Percentiles rank a stretch among this genome's conserved stretches.
phyloP scores from a whole-genome alignment of 345 rosid species.

The Camelina neglecta region DNA sequence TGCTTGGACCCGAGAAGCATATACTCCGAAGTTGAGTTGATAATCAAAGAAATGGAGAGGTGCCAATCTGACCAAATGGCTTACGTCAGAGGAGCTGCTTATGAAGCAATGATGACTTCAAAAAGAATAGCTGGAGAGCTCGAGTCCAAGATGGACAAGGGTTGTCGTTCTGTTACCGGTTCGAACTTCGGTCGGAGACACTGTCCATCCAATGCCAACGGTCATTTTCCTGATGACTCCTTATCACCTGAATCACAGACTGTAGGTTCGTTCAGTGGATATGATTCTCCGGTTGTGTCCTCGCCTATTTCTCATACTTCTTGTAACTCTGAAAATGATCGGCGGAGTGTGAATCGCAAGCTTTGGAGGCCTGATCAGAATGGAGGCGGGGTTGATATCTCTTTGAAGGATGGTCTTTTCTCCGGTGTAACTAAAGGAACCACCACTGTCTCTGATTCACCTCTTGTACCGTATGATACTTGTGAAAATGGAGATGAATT shows the following conservation, averaged over 20 bases:
- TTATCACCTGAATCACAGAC: constrained; percentile 86
- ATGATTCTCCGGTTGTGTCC: constrained; percentile 59
- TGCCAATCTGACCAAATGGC: constrained; percentile 88
- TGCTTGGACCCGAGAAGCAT: constrained; percentile 78
- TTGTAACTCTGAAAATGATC: constrained; percentile 54
- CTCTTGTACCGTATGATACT: constrained; percentile 46
- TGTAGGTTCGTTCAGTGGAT: constrained; percentile 47
- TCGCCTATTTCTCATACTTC: constrained; percentile 48
- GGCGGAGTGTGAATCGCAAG: constrained; percentile 69
- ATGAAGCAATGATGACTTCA: constrained; percentile 83
- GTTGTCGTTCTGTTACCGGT: constrained; percentile 64
- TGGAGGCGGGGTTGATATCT: constrained; percentile 62
- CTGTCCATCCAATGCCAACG: constrained; percentile 38
- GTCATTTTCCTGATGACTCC: constrained; percentile 53
- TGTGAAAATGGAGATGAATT: constrained; percentile 53
- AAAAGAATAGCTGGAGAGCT: constrained; percentile 63
- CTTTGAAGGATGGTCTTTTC: constrained; percentile 83
- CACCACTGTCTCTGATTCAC: constrained; percentile 48
- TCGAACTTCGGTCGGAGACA: constrained; percentile 57
- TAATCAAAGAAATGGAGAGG: constrained; percentile 80
- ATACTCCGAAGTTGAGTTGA: constrained; percentile 70
- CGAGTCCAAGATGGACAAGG: constrained; percentile 62
- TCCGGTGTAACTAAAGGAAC: constrained; percentile 43
- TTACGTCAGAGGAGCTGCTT: constrained; percentile 88
- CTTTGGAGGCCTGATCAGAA: constrained; percentile 41